phyloP scores from a whole-genome alignment of 1,284 basidiomycete genomes.

The Jaminaea rosea region DNA sequence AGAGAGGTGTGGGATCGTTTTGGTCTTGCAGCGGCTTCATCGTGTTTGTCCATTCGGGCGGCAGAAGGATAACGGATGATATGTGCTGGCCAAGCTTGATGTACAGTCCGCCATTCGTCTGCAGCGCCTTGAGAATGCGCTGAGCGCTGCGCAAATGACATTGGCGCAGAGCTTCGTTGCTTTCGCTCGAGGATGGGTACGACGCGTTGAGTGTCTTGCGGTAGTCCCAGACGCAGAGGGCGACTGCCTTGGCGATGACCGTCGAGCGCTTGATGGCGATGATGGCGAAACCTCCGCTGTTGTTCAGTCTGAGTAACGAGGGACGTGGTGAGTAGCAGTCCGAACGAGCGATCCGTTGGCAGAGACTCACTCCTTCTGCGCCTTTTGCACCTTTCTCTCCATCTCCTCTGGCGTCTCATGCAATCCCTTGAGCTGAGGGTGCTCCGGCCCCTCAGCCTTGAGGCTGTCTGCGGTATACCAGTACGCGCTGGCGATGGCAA shows the following conservation, averaged over 20 bases:
- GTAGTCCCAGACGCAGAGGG: constrained; percentile 45
- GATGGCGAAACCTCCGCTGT: constrained; percentile 17
- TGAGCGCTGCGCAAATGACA: constrained; percentile 44
- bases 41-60: constrained; percentile 60
- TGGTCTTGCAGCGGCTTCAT: constrained; percentile 55
- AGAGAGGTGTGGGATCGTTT: constrained; percentile 42
- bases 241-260: constrained; percentile 42
- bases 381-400: constrained; percentile 24
- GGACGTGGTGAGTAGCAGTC: background rate
- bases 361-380: constrained; percentile 25
- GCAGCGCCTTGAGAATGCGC: constrained; percentile 35
- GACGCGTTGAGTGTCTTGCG: constrained; percentile 33
- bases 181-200: constrained; percentile 21
- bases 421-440: constrained; percentile 13
- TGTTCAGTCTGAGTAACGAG: no score
- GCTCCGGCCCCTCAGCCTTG: background rate
- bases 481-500: constrained; percentile 9
- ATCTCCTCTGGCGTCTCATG: constrained; percentile 29
- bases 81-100: constrained; percentile 67
- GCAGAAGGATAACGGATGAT: constrained; percentile 60
- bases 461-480: constrained; percentile 31
- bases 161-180: constrained; percentile 30
- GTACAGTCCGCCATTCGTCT: constrained; percentile 76
- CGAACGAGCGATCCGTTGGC: no score
- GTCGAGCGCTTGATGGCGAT: constrained; percentile 34